phyloP scores from a whole-genome alignment of 352 stramenopile species.

The Poterioochromonas sp. region DNA sequence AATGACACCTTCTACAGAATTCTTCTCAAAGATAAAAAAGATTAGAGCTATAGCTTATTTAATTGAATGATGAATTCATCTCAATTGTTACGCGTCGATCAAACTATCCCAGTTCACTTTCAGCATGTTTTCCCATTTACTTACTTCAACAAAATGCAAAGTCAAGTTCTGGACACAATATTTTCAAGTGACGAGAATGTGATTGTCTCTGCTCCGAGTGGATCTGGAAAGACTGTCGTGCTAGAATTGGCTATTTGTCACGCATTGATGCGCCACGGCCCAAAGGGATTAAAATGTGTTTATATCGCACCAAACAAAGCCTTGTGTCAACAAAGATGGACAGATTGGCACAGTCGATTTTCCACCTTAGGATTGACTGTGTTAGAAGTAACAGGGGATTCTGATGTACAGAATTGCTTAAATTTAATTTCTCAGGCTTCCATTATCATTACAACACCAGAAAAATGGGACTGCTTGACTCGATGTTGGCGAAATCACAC shows the following conservation, averaged over 20 bases:
- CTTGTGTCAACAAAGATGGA: slow-evolving; percentile 41
- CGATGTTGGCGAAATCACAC: slow-evolving; percentile 22
- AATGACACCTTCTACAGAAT: no score
- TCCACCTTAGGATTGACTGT: slow-evolving; percentile 35
- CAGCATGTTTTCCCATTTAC: neutral
- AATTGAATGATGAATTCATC: no score
- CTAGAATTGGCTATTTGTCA: slow-evolving; percentile 82
- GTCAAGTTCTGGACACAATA: neutral
- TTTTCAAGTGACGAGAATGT: slow-evolving; percentile 72
- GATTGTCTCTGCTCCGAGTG: slow-evolving; percentile 73
- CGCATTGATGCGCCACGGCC: slow-evolving; percentile 23
- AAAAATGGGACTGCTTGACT: slow-evolving; percentile 30
- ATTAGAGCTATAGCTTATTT: no score
- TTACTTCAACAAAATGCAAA: slow-evolving; percentile 32
- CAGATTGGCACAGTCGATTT: slow-evolving; percentile 43
- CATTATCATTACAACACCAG: slow-evolving; percentile 25
- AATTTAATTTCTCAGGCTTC: neutral
- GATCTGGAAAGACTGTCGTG: slow-evolving; percentile 76
- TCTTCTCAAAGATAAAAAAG: no score
- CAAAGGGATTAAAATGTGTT: slow-evolving; percentile 13
- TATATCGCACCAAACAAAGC: slow-evolving; percentile 35
- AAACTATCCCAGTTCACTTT: neutral
- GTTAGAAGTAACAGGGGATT: slow-evolving; percentile 44
- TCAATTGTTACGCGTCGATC: no score
- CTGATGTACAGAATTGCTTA: neutral